A percentile compares a stretch with the other conserved stretches of the same genome.
Conservation (phyloP, 805 yeast species). For the Kregervanrija pseudodelftensis region DNA sequence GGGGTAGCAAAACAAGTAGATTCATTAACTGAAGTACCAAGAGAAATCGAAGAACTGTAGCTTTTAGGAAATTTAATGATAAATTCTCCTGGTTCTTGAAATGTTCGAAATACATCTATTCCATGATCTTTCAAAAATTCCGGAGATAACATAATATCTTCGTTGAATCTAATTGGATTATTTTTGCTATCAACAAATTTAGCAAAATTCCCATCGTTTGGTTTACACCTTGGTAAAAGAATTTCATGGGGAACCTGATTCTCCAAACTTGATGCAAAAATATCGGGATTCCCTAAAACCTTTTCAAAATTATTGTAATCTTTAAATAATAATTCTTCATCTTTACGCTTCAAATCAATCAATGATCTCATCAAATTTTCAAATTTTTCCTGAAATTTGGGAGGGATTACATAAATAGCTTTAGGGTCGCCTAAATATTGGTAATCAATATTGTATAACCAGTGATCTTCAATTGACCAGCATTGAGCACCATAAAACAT, state of each 20-base stretch:
- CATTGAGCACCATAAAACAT: constrained; percentile 47
- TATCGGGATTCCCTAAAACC: constrained; percentile 11
- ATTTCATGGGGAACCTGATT: constrained; percentile 15
- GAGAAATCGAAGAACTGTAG: constrained; percentile 42
- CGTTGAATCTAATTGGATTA: constrained; percentile 24
- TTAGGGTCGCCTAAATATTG: constrained; percentile 49
- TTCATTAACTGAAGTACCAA: constrained; percentile 53
- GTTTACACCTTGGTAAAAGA: constrained; percentile 20
- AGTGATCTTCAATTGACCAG: constrained; percentile 59
- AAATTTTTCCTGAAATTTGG: constrained; percentile 43
- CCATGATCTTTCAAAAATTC: constrained; percentile 38
- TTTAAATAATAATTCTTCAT: constrained; percentile 3
- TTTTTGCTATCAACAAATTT: constrained; percentile 17
- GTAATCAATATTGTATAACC: constrained; percentile 45
- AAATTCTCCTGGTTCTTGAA: constrained; percentile 59
- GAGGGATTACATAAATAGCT: constrained; percentile 60
- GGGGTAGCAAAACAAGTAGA: constrained; percentile 49
- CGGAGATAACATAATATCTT: constrained; percentile 46
- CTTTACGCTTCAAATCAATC: constrained; percentile 3
- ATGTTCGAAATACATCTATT: constrained; percentile 37
- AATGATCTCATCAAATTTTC: constrained; percentile 32
- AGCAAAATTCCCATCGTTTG: constrained; percentile 24
- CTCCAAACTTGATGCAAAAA: constrained; percentile 16
- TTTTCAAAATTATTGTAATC: constrained; percentile 5
- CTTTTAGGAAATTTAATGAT: constrained; percentile 51